Evolutionary conservation across 2,329 filamentous ascomycete species (phyloP).

Genomic region (Paraphaeosphaeria sporulosa): DNA sequence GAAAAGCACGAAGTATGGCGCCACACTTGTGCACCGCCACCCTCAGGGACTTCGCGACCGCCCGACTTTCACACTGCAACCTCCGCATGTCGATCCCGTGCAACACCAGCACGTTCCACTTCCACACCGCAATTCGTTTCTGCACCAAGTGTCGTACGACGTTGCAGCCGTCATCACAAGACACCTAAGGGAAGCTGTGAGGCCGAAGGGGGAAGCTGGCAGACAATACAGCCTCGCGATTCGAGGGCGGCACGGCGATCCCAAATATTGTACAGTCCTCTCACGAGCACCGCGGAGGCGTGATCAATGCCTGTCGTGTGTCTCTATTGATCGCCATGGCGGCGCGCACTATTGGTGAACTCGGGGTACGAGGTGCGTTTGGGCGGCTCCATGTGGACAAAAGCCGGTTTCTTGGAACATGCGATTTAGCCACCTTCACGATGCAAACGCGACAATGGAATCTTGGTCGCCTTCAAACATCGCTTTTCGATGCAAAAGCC

Average conservation of each 20-base stretch:
- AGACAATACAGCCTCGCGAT: neutral
- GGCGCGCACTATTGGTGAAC: neutral
- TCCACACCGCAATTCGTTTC: neutral
- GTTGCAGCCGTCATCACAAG: neutral
- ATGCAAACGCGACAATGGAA: neutral
- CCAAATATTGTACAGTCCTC: neutral
- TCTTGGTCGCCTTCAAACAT: neutral
- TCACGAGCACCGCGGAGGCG: neutral
- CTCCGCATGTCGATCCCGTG: neutral
- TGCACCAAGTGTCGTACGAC: neutral
- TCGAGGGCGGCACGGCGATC: neutral
- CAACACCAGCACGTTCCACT: neutral
- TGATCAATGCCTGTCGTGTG: neutral
- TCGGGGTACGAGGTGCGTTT: neutral
- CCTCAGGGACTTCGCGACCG: neutral
- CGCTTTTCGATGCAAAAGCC: neutral
- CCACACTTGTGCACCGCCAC: neutral
- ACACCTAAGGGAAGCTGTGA: neutral
- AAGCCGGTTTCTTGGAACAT: constrained; percentile 7
- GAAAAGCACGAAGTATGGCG: neutral
- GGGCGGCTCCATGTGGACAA: neutral
- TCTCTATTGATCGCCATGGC: neutral
- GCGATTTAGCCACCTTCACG: neutral
- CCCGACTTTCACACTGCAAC: neutral
- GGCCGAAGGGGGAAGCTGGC: neutral